phyloP scores from a whole-genome alignment of 139 green algal species.

The Closterium sp. region DNA sequence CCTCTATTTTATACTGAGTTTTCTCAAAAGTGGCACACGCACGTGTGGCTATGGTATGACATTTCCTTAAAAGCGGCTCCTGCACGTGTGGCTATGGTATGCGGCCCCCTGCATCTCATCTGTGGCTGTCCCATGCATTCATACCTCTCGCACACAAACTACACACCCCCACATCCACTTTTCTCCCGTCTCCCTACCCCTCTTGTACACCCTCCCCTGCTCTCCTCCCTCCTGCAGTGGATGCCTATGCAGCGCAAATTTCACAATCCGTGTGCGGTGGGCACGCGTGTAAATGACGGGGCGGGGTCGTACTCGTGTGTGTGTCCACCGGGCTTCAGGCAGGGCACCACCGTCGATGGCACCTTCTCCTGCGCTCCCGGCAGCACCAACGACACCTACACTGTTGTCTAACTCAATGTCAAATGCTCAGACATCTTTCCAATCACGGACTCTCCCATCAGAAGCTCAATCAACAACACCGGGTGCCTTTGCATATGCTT shows the following conservation, averaged over 20 bases:
- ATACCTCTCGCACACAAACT: background rate
- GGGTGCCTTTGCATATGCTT: background rate
- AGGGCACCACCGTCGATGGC: background rate
- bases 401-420: background rate
- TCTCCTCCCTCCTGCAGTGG: background rate
- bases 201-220: too few relatives aligned
- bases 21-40: too few relatives aligned
- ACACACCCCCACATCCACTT: background rate
- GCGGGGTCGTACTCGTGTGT: background rate
- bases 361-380: background rate
- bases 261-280: background rate
- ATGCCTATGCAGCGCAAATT: background rate
- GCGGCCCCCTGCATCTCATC: too few relatives aligned
- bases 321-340: background rate
- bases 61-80: too few relatives aligned
- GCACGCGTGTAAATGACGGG: background rate
- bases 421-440: background rate
- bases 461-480: background rate
- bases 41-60: too few relatives aligned
- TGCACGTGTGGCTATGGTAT: too few relatives aligned
- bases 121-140: too few relatives aligned
- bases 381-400: background rate
- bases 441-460: background rate
- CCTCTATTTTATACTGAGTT: too few relatives aligned
- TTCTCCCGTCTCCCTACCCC: background rate